phyloP scores from a whole-genome alignment of 257 asterid species.

The Asclepias syriaca region DNA sequence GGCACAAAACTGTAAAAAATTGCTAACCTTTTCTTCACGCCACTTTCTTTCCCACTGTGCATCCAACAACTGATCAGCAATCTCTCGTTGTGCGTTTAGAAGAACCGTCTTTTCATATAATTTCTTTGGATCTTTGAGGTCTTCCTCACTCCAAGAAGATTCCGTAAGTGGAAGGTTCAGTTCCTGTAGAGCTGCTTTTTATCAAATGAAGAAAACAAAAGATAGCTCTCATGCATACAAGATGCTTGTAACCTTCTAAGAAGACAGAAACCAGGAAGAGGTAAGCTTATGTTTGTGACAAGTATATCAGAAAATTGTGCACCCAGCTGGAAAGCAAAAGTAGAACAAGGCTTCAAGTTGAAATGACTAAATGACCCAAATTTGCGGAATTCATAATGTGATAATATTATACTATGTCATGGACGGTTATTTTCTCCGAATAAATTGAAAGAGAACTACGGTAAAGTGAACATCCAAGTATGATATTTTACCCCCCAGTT shows the following conservation, averaged over 20 bases:
- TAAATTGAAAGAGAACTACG: not conserved
- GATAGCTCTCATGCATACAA: not conserved
- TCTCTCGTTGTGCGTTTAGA: constrained; percentile 86
- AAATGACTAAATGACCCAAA: not conserved
- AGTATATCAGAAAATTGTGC: not conserved
- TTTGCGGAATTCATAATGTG: not conserved
- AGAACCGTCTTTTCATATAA: constrained; percentile 84
- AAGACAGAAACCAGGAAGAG: not conserved
- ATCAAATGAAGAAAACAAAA: constrained; percentile 14
- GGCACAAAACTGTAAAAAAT: not conserved
- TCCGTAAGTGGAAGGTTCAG: constrained; percentile 72
- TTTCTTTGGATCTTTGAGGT: constrained; percentile 87
- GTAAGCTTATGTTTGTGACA: not conserved
- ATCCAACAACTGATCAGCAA: constrained; percentile 72
- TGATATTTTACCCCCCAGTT: constrained; percentile 76
- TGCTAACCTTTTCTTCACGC: constrained; percentile 82
- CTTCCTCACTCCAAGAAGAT: constrained; percentile 83
- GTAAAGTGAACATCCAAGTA: not conserved
- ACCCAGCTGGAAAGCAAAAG: not conserved
- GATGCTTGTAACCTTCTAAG: not conserved
- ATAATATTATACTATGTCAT: not conserved
- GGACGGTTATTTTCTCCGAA: not conserved
- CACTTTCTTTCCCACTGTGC: constrained; percentile 89
- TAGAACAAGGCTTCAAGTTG: not conserved
- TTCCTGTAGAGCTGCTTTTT: constrained; percentile 43